Evolutionary conservation across 2,329 filamentous ascomycete species (phyloP), one percentile per base, ranked within the genome.

Genomic region (Dendrostoma leiphaemia): DNA sequence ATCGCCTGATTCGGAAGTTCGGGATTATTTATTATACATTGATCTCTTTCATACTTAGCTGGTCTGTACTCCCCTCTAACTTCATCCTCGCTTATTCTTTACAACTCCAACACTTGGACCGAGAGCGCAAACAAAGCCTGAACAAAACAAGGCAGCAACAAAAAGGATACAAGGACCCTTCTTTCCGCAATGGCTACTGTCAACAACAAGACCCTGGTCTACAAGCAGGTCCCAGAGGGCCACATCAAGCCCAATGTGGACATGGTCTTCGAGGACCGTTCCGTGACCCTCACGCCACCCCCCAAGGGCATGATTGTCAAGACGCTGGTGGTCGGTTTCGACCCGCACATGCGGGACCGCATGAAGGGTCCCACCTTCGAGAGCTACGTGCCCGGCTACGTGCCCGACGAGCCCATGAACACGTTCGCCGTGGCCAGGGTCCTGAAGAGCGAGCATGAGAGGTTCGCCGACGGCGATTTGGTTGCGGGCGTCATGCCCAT

Each of bases 401-500:
- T 48, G 1, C 37, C 21, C 1, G 44, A 56, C 21, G 44, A 58
- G 52, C 56, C 56, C 37, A 58, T 58, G 26, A 28, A 28, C 12
- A 49, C 43, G 13, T 56, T 58, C 44, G 24, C 56, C 3, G 48
- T 58, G 13, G 52, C 37, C 48, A 43, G 45, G 51, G 56, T 58
- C 28, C 8, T 58, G 29, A 51, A 52, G 51, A 55, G 52, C 48
- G 52, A 58, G 37, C 44, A 54, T 21, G 45, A 49, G 21, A 38
- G 32, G 21, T 57, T 28, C 51, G 24, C 48, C 28, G 52, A 48
- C 2, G 88, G 86, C 41, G 85, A 90, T 58, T 59, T 88, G 3
- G 71, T 89, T 34, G 69, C 76, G 44, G 81, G 78, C 19, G 67
- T 69, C 21, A 64, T 81, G 6, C 74, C 78, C 3, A 78, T 82